Base-by-base conservation (phyloP, 306 rosid genomes). In the Begonia masoniana region DNA sequence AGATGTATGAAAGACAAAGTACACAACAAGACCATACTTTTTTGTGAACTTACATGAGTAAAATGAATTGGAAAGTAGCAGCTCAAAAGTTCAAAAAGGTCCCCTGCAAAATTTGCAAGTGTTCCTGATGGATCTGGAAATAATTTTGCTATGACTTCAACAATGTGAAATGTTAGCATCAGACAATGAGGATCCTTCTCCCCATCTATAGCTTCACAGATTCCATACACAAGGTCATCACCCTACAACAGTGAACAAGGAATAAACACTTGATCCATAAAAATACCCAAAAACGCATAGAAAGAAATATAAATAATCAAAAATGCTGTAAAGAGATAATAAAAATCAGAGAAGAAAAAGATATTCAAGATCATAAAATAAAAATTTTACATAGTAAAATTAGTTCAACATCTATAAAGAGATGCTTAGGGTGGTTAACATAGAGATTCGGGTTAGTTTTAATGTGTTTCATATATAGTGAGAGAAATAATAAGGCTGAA, bases 151-250 rank as follows among this genome's bases (percentile, higher is more conserved):
- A 85, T 46, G 64, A 60, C 62, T 68, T 76, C 85, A 56, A 85
- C 79, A 39, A 74, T 69, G 65, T 68, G 92, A 70, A 83, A 86
- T 57, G 83, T 73, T 19, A 75, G 62, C 80, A 81, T 54, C 68
- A 91, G 71, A 74, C 99, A 91, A 55, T 77, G 86, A 51, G 94
- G 99, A 81, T 91, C 97, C 74, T 73, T 91, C 68, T 91, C 99
- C 59, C 77, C 65, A 62, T 91, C 99, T 54, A 86, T 52, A 50
- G 94, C 87, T 83, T 73, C 96, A 73, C 88, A 91, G 73, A 81
- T 73, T 62, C 82, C 88, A 75, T 61, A 76, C 35, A 85, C 56
- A 71, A 86, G 85, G 46, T 52, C 74, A 54, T 80, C 99, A 63
- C 78, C 99, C 94, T 91, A 62, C 60, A 76, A 74, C 60, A 74